Conservation (phyloP, 2,329 filamentous ascomycete species). For the Clathrospora elynae region DNA sequence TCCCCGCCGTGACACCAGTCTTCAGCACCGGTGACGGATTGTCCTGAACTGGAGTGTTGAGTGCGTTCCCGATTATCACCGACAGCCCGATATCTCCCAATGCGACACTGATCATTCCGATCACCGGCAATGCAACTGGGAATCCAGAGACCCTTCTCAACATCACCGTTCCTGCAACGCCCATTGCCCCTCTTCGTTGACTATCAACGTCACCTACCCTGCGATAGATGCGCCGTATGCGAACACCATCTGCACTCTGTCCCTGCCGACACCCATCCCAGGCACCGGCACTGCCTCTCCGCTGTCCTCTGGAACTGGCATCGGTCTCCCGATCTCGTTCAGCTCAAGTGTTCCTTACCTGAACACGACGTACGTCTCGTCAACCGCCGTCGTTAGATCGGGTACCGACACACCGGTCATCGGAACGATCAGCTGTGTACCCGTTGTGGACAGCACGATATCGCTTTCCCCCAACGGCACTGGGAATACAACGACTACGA, state of each 20-base stretch:
- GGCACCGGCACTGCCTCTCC: constrained; percentile 7
- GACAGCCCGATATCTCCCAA: too few species aligned
- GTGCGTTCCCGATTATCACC: too few species aligned
- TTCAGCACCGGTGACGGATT: too few species aligned
- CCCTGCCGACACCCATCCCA: neutral
- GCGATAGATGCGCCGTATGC: too few species aligned
- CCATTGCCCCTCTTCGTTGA: neutral
- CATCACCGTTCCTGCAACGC: neutral
- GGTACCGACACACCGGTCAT: neutral
- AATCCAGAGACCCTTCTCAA: constrained; percentile 1
- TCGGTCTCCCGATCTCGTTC: too few species aligned
- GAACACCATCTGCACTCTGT: constrained; percentile 7
- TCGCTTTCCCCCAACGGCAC: neutral
- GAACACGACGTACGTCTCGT: constrained; percentile 6
- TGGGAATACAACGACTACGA: constrained; percentile 1
- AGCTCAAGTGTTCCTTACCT: too few species aligned
- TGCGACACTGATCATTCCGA: too few species aligned
- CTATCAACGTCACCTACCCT: too few species aligned
- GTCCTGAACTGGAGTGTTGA: too few species aligned
- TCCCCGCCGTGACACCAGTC: too few species aligned
- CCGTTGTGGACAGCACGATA: neutral
- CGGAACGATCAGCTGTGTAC: neutral
- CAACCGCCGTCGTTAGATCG: constrained; percentile 1
- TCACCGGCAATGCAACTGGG: constrained; percentile 2
- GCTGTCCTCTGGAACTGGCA: constrained; percentile 12